Evolutionary conservation across 208 protist species (phyloP), one percentile per base, ranked within the genome.

Genomic region (Leishmania gerbilli): DNA sequence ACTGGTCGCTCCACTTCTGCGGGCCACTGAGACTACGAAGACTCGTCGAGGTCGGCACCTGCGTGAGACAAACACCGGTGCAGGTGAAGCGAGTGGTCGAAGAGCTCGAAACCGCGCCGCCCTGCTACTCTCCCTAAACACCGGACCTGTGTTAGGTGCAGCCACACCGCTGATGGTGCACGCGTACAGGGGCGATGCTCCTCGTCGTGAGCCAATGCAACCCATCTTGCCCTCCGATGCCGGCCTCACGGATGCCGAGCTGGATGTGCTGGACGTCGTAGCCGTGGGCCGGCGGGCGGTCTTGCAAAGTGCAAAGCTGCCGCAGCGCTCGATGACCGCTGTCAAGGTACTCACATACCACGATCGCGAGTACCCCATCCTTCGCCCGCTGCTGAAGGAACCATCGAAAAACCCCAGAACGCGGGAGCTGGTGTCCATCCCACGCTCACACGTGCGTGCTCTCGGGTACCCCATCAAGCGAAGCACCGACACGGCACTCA

Each of bases 341-440:
- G 91, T 94, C 47, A 97, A 97, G 79, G 65, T 97, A 45, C 89
- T 97, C 13, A 86, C 91, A 9, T 96, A 91, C 77, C 81, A 82
- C 24, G 95, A 97, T 79, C 83, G 85, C 60, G 92, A 97, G 82
- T 97, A 91, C 74, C 81, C 89, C 34, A 90, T 97, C 13, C 84
- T 97, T 60, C 90, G 90, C 21, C 91, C 94, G 27, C 80, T 97
- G 47, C 83, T 97, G 75, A 96, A 96, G 84, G 79, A 89, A 17
- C 92, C 92, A 2, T 96, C 94, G 31, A 88, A 53, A 13, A 95
- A 96, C 79, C 89, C 89, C 2, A 87, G 85, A 64, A 90, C 91
- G 17, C 91, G 92, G 11, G 87, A 72, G 45, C 87, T 96, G 47
- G 84, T 92, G 51, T 79, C 85, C 17, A 83, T 97, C 60, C 83